phyloP scores from a whole-genome alignment of 345 rosid species.

The Anastatica hierochuntica region DNA sequence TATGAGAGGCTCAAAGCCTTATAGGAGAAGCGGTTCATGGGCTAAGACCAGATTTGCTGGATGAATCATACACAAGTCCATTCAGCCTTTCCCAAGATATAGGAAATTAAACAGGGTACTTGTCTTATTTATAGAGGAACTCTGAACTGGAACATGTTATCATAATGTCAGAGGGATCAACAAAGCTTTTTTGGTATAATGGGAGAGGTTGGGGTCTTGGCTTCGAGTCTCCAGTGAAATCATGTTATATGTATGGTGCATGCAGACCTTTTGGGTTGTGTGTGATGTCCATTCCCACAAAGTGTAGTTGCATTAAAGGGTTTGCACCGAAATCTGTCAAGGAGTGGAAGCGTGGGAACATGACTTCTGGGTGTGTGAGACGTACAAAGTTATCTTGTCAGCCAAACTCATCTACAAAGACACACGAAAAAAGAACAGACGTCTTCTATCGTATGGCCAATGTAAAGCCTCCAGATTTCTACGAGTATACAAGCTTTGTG shows the following conservation, averaged over 20 bases:
- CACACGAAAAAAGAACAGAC: conserved; percentile 8
- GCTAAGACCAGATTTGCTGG: conserved; percentile 24
- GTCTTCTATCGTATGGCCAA: conserved; percentile 19
- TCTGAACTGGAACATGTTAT: conserved; percentile 14
- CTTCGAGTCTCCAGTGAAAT: conserved; percentile 12
- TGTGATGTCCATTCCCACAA: conserved; percentile 1
- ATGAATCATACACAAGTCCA: conserved; percentile 18
- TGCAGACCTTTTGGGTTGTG: conserved; percentile 31
- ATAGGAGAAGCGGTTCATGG: conserved; percentile 31
- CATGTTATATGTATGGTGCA: conserved; percentile 24
- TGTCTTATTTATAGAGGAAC: conserved; percentile 10
- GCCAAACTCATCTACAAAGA: too few species aligned
- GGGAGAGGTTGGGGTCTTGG: conserved; percentile 13
- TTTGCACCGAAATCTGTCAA: conserved; percentile 20
- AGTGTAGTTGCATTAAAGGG: conserved; percentile 29
- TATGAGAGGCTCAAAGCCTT: conserved; percentile 22
- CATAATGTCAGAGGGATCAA: conserved; percentile 18
- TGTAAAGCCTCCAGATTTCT: conserved; percentile 26
- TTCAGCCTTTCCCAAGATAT: conserved; percentile 23
- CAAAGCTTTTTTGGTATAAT: conserved; percentile 12
- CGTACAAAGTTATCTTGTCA: conserved; percentile 20
- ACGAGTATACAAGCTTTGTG: conserved; percentile 11
- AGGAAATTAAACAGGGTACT: conserved; percentile 22
- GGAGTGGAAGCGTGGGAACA: conserved; percentile 25
- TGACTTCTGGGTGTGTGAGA: conserved; percentile 27